Evolutionary conservation across 2,329 filamentous ascomycete species (phyloP).

Genomic region (Cladosporium sp.): DNA sequence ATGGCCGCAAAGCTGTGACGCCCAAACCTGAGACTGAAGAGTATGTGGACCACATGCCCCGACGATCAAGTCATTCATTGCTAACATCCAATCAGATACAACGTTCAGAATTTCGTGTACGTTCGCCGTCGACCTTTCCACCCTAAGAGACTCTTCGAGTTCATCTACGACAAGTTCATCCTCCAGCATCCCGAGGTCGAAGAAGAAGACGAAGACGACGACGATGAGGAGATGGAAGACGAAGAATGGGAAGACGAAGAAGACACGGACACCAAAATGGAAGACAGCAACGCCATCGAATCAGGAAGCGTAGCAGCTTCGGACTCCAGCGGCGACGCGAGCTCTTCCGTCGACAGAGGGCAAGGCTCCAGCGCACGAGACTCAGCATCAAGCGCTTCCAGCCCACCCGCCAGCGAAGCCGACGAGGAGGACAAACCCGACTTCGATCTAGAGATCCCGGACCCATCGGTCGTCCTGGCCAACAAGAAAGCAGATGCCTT

Average conservation of each 20-base stretch:
- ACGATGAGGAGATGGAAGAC: constrained; percentile 25
- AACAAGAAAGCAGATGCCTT: constrained; percentile 59
- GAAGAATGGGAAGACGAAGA: constrained; percentile 26
- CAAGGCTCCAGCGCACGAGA: constrained; percentile 18
- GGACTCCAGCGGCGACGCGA: constrained; percentile 39
- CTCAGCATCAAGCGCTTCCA: constrained; percentile 21
- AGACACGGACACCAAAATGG: constrained; percentile 28
- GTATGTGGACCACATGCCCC: constrained; percentile 38
- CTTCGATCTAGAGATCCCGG: constrained; percentile 29
- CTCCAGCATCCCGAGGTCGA: constrained; percentile 43
- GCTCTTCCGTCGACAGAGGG: constrained; percentile 25
- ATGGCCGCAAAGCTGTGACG: constrained; percentile 57
- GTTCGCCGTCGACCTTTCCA: constrained; percentile 53
- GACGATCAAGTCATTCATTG: not conserved
- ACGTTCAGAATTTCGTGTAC: constrained; percentile 72
- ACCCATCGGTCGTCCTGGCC: constrained; percentile 48
- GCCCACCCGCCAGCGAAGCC: constrained; percentile 26
- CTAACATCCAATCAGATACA: constrained; percentile 51
- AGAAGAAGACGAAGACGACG: constrained; percentile 38
- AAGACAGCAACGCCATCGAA: constrained; percentile 31
- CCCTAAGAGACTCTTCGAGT: constrained; percentile 44
- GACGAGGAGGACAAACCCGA: constrained; percentile 28
- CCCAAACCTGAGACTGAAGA: constrained; percentile 73
- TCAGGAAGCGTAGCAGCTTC: constrained; percentile 30
- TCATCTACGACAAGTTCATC: constrained; percentile 48